Conservation (phyloP, 352 stramenopile genomes). For the Globisporangium barbulae region DNA sequence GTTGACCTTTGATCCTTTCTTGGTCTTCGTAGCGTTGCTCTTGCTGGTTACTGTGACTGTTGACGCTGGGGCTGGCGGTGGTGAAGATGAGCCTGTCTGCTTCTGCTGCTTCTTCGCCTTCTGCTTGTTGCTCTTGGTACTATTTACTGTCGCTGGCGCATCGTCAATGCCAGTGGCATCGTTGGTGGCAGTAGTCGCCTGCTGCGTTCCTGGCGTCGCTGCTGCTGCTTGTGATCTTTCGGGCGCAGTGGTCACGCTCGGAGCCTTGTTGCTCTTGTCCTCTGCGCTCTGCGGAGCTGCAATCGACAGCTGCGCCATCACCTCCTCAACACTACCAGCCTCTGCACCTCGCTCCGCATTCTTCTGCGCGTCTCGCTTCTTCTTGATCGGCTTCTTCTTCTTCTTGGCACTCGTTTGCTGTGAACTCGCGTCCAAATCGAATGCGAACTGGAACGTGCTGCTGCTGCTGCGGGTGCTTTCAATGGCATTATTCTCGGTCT, state of each 20-base stretch:
- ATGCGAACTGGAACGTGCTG: conserved; percentile 16
- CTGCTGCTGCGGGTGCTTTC: not conserved
- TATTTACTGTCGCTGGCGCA: conserved; percentile 7
- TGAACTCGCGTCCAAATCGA: conserved; percentile 1
- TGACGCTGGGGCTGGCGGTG: not conserved
- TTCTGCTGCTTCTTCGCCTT: conserved; percentile 4
- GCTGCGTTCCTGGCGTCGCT: not conserved
- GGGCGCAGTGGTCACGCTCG: not conserved
- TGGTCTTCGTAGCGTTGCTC: conserved; percentile 4
- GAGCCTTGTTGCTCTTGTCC: not conserved
- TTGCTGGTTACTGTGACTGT: not conserved
- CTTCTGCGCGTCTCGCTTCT: conserved; percentile 15
- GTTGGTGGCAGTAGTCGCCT: not conserved
- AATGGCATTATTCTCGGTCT: not conserved
- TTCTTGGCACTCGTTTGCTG: not conserved
- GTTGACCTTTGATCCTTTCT: not conserved
- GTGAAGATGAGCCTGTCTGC: not conserved
- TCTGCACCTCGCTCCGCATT: not conserved
- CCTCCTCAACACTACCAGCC: not conserved
- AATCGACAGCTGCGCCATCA: not conserved
- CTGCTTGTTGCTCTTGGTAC: conserved; percentile 23
- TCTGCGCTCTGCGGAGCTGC: not conserved
- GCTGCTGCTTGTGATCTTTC: not conserved
- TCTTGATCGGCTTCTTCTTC: conserved; percentile 23
- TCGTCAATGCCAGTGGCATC: not conserved